Conservation (phyloP, 2,329 filamentous ascomycete genomes). For the Colletotrichum paranaense region DNA sequence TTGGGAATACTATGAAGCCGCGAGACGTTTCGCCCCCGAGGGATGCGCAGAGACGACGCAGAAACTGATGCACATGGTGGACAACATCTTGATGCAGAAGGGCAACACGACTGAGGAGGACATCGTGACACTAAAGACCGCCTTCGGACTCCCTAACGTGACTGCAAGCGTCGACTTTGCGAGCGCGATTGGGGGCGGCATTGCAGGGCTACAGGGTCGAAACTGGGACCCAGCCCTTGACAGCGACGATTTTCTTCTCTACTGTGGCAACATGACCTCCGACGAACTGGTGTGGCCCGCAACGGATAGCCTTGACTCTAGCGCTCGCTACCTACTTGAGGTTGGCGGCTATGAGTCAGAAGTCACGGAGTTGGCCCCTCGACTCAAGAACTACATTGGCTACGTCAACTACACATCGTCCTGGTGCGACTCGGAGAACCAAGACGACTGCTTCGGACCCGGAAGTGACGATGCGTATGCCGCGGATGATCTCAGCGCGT, state of each 20-base stretch:
- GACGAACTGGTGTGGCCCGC: conserved; percentile 53
- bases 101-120: conserved; percentile 8
- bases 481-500: conserved; percentile 6
- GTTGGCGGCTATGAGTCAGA: conserved; percentile 46
- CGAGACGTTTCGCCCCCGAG: conserved; percentile 59
- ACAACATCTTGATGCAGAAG: conserved; percentile 60
- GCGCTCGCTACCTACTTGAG: conserved; percentile 53
- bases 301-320: conserved; percentile 48
- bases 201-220: conserved; percentile 56
- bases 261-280: conserved; percentile 60
- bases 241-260: conserved; percentile 53
- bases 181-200: conserved; percentile 52
- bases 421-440: not conserved
- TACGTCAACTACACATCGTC: conserved; percentile 47
- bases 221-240: conserved; percentile 66
- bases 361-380: conserved; percentile 49
- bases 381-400: conserved; percentile 65
- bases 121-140: conserved; percentile 52
- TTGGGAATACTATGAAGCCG: conserved; percentile 71
- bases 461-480: conserved; percentile 32
- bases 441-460: conserved; percentile 24
- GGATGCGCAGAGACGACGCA: conserved; percentile 75
- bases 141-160: conserved; percentile 60
- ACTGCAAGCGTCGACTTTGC: conserved; percentile 60
- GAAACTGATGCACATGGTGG: conserved; percentile 62